Evolutionary conservation across 192 early-diverging fungal species (phyloP).

Genomic region (Podila verticillata): DNA sequence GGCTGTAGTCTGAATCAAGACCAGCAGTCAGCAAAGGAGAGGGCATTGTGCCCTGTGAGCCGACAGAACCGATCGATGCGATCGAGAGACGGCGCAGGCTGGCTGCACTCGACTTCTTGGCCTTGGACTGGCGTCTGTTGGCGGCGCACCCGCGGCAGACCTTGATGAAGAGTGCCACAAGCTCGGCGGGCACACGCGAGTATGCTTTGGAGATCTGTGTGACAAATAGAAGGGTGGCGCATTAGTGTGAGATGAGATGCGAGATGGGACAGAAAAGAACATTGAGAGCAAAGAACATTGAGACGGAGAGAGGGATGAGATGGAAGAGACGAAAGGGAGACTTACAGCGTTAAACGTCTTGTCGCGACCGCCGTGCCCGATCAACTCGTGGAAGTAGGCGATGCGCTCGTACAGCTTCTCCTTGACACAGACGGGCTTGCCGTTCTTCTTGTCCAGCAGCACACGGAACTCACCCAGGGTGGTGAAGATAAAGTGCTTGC

Average conservation of each 20-base stretch:
- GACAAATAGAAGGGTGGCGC: neutral
- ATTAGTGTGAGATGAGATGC: neutral
- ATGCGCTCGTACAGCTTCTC: constrained; percentile 10
- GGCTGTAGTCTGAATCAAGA: neutral
- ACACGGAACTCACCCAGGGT: neutral
- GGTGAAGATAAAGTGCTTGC: constrained; percentile 13
- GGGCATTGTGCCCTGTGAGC: neutral
- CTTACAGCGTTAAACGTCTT: constrained; percentile 18
- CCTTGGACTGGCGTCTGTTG: constrained; percentile 5
- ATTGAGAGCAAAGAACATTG: too few species aligned
- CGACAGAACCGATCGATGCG: neutral
- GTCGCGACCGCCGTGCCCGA: constrained; percentile 11
- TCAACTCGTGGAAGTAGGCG: constrained; percentile 1
- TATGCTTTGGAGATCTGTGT: neutral
- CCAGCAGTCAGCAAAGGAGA: neutral
- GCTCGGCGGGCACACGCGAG: constrained; percentile 1
- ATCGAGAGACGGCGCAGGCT: neutral
- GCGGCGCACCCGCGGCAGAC: constrained; percentile 1
- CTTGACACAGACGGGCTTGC: constrained; percentile 13
- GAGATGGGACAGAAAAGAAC: neutral
- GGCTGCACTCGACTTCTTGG: neutral
- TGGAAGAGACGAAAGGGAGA: neutral
- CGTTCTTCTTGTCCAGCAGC: constrained; percentile 9
- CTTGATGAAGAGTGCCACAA: neutral
- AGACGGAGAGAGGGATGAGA: too few species aligned